Evolutionary conservation across 2,329 filamentous ascomycete species (phyloP), one percentile per base, ranked within the genome.

Genomic region (Alternaria sp.): DNA sequence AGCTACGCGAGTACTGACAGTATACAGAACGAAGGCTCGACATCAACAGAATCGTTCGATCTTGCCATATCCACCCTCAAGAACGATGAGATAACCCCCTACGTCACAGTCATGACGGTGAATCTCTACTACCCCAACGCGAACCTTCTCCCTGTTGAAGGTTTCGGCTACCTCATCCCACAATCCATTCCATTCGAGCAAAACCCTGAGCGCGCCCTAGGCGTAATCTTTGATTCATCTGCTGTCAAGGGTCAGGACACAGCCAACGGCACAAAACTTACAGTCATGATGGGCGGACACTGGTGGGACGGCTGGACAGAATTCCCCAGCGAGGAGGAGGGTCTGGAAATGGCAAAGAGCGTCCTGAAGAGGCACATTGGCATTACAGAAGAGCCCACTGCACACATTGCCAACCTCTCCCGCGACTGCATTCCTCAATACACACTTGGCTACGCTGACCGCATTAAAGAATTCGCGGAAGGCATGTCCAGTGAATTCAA

Each of bases 251-350:
- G 85, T 18, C 84, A 86, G 68, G 87, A 90, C 74, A 83, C 80
- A 4, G 83, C 78, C 1, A 74, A 77, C 0, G 93, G 92, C 25
- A 97, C 93, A 14, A 97, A 97, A 78, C 80, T 98, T 54, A 97
- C 94, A 16, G 92, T 98, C 69, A 97, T 99, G 89, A 83, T 99
- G 58, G 95, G 95, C 60, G 95, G 95, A 1, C 93, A 97, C 80
- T 93, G 92, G 86, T 98, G 92, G 92, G 85, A 93, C 75, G 85
- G 82, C 59, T 88, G 85, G 82, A 73, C 78, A 2, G 80, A 82
- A 40, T 87, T 87, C 59, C 93, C 93, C 0, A 81, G 85, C 52
- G 84, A 89, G 63, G 83, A 89, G 14, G 85, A 91, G 66, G 93
- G 88, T 16, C 81, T 91, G 27, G 74, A 79, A 6, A 90, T 94